Evolutionary conservation across 2,329 filamentous ascomycete genomes (phyloP).

Genomic region (Fusarium keratoplasticum): DNA sequence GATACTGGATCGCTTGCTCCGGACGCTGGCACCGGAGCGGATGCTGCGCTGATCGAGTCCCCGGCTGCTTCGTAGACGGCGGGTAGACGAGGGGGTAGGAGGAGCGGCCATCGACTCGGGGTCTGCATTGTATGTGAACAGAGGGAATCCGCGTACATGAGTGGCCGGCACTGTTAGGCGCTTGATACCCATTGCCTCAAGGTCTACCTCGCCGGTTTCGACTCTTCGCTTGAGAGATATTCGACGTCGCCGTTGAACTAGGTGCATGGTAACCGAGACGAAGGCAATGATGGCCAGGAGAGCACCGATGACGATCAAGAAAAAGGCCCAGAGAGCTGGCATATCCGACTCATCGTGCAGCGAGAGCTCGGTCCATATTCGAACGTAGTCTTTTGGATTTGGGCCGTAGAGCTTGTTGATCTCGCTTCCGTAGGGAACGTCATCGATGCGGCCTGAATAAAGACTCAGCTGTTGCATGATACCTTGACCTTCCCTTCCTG

Average conservation of each 20-base stretch:
- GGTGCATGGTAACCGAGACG: conserved; percentile 80
- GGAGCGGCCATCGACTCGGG: conserved; percentile 54
- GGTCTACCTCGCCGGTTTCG: conserved; percentile 81
- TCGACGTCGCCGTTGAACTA: conserved; percentile 78
- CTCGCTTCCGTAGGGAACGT: conserved; percentile 68
- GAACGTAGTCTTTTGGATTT: conserved; percentile 68
- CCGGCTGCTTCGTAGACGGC: conserved; percentile 46
- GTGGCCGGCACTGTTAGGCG: conserved; percentile 79
- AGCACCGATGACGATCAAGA: conserved; percentile 76
- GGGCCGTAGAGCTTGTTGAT: conserved; percentile 67
- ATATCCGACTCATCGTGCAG: conserved; percentile 62
- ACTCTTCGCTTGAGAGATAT: conserved; percentile 76
- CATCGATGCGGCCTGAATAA: conserved; percentile 81
- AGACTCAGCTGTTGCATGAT: conserved; percentile 78
- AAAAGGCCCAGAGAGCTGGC: conserved; percentile 85
- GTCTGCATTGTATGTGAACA: conserved; percentile 79
- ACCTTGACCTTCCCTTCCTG: conserved; percentile 71
- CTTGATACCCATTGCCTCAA: conserved; percentile 88
- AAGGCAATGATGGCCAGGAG: conserved; percentile 74
- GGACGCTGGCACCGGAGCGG: conserved; percentile 46
- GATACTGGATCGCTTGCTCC: conserved; percentile 54
- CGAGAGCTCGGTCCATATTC: conserved; percentile 68
- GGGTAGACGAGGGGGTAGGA: conserved; percentile 51
- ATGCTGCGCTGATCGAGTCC: conserved; percentile 46
- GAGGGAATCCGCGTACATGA: conserved; percentile 78